These are phyloP conservation scores for Cicer pinnatifidum DNA, from an alignment of 306 rosid species.

Conservation along the genomic window DNA sequence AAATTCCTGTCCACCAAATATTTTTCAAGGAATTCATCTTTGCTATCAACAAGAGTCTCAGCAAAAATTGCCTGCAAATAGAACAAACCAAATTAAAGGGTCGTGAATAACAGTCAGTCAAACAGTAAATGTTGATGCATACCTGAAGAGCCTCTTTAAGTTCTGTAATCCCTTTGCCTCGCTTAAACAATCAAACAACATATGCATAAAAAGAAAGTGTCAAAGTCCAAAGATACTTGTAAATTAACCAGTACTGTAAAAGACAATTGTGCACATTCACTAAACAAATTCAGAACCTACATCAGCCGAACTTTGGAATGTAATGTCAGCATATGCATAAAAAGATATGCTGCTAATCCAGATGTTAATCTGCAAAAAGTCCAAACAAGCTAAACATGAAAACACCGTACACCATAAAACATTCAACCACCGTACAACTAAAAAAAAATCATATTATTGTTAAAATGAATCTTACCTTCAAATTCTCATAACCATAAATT, in stretches of 20 bases:
- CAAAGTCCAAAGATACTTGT: slow-evolving; percentile 21
- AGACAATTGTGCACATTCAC: not conserved
- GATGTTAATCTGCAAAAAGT: slow-evolving; percentile 67
- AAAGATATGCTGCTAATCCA: slow-evolving; percentile 86
- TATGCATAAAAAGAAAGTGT: slow-evolving; percentile 13
- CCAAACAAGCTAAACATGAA: slow-evolving; percentile 30
- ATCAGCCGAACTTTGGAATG: slow-evolving; percentile 69
- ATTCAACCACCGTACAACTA: not conserved
- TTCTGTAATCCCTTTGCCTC: slow-evolving; percentile 90
- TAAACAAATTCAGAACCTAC: slow-evolving; percentile 57
- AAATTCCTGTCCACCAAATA: slow-evolving; percentile 58
- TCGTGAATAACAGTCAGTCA: slow-evolving; percentile 22
- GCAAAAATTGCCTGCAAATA: slow-evolving; percentile 78
- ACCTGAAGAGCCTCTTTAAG: slow-evolving; percentile 85
- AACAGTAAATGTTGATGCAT: slow-evolving; percentile 10
- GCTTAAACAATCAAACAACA: slow-evolving; percentile 57
- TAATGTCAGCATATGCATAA: slow-evolving; percentile 74
- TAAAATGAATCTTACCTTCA: slow-evolving; percentile 60
- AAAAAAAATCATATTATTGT: not conserved
- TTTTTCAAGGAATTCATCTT: slow-evolving; percentile 76
- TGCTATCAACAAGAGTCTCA: slow-evolving; percentile 79
- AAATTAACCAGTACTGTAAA: slow-evolving; percentile 24
- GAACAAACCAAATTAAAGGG: slow-evolving; percentile 39
- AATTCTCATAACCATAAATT: slow-evolving; percentile 82
- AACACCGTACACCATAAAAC: not conserved